Evolutionary conservation across 2,329 filamentous ascomycete species (phyloP), one percentile per base, ranked within the genome.

Genomic region (Dactylellina leptospora): DNA sequence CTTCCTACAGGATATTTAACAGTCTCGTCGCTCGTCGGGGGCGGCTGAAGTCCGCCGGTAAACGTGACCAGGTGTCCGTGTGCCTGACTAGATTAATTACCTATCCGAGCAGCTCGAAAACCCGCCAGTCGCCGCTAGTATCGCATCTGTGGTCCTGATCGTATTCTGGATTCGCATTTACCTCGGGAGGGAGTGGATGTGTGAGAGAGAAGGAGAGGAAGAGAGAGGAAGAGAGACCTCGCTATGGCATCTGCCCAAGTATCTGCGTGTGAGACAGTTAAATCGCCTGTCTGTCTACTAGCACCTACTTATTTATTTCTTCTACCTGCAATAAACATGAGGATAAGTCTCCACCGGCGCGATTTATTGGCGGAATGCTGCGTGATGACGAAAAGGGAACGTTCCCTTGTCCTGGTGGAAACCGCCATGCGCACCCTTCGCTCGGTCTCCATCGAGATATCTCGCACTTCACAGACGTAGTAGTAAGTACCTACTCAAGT

Each of bases 171-270:
- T 33, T 62, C 68, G 54, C 22, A 51, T 23, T 25, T 27, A 47
- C 11, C 42, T 33, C 36, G n/a, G 20, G 13, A 47, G 13, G 5
- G 6, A 40, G n/a, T 27, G 18, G 27, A 16, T 16, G 36, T 44
- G 47, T 44, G 16, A 44, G 51, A 56, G 25, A 68, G 25, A 42
- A 64, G 44, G 38, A 50, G 6, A 33, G 30, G 30, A 54, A 56
- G 62, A 45, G 40, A 47, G 42, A 69, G 68, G 58, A 47, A 50
- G 30, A 54, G 42, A 23, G 55, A 45, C 66, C 60, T 58, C 56
- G 70, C 69, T 61, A 60, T 64, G 45, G 64, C 58, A 60, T 53
- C 56, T 61, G 73, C 73, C 74, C n/a, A n/a, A n/a, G n/a, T n/a
- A n/a, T n/a, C n/a, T n/a, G 23, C 62, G 54, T 58, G 62, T 68